Base-by-base conservation (phyloP, 805 yeast genomes). In the Suhomyces tanzawaensis region DNA sequence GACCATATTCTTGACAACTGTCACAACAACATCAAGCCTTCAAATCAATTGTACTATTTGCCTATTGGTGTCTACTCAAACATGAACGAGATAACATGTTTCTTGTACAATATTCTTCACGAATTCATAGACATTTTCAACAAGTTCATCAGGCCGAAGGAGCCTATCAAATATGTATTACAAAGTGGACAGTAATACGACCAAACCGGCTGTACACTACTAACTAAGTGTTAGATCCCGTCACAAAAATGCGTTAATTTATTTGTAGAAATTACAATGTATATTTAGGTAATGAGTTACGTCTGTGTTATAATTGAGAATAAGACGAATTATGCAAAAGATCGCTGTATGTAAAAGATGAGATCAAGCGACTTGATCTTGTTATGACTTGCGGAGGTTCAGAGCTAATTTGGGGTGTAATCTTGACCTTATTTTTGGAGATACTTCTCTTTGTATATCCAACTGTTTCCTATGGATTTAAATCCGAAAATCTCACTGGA, bases 361-460 rank as follows among this genome's bases (percentile, higher is more conserved):
- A n/a, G n/a, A n/a, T n/a, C n/a, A n/a, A n/a, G n/a, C n/a, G n/a
- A n/a, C n/a, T n/a, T n/a, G n/a, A n/a, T n/a, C n/a, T n/a, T n/a
- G n/a, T n/a, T n/a, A n/a, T n/a, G n/a, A n/a, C n/a, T n/a, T n/a
- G n/a, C n/a, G n/a, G n/a, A n/a, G n/a, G n/a, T n/a, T n/a, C n/a
- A n/a, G n/a, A n/a, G n/a, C n/a, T n/a, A n/a, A n/a, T n/a, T n/a
- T n/a, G n/a, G n/a, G n/a, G n/a, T n/a, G n/a, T n/a, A n/a, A n/a
- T n/a, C n/a, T n/a, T n/a, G n/a, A n/a, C 9, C 15, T 4, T 23
- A 5, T 19, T 31, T 28, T 22, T 26, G 52, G 61, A 66, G 55
- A 51, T 84, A 83, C 63, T 82, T 83, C 32, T 77, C 78, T 57
- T 81, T 83, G 62, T 82, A 78, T 24, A 83, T 81, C 91, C 91